Base-by-base conservation (phyloP, 2,329 filamentous ascomycete species). In the Pseudomassariella vexata region DNA sequence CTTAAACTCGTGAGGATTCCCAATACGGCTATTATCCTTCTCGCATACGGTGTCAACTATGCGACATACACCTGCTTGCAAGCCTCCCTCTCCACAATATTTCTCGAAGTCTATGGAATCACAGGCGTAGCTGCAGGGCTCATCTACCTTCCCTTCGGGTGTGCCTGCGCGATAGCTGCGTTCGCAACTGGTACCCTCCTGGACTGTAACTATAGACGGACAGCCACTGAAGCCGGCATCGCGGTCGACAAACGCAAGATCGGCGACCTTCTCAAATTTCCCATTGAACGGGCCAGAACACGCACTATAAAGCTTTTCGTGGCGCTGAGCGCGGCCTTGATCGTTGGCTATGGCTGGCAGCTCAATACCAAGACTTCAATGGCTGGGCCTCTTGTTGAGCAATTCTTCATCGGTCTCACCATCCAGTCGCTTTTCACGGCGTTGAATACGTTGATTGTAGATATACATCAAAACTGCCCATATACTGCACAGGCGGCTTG, bases 1-100 rank as follows among this genome's bases (percentile, higher is more conserved):
- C 25, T 44, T 3, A 40, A 32, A 17, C 26, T 42, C 5, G 22
- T 44, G 14, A 9, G 42, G 10, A 9, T 21, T 5, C 31, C 27
- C 8, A 37, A 41, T 9, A 20, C 40, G 1, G 35, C 38, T 12
- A 37, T 36, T 15, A 19, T 42, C 6, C 30, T 40, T 9, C 22
- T 49, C 9, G 43, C 39, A 19, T 45, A 48, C 22, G 47, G 42
- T 5, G 45, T 48, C n/a, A 44, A 40, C 28, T 49, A 49, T 18
- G 39, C 40, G 10, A 38, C 42, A 3, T 45, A 41, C 23, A 37
- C 44, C 19, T 41, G 42, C 15, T 30, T 40, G 9, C 44, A 48
- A 26, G 40, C 42, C 8, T 47, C 47, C 1, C 37, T 49, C 3
- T 47, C 45, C 3, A 35, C 39, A 3, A 22, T 46, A 1, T 47